phyloP scores from a whole-genome alignment of 148 eudicot genomes.

The Diospyros lotus region DNA sequence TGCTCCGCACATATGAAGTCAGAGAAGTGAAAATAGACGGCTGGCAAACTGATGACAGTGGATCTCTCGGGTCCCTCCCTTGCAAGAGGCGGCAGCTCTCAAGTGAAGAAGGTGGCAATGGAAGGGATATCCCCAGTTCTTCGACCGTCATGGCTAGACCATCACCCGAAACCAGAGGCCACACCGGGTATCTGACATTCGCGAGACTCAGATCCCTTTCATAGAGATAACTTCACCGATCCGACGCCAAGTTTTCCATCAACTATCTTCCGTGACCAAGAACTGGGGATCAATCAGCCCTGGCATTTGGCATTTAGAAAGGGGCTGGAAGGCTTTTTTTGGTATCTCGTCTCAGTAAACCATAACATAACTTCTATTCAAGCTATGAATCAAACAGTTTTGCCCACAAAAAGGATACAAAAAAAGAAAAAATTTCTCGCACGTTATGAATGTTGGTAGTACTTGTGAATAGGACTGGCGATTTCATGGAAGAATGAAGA shows the following conservation, averaged over 20 bases:
- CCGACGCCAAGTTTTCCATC: not conserved
- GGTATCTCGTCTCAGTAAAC: too few species aligned
- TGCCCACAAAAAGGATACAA: too few species aligned
- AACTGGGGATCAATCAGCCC: too few species aligned
- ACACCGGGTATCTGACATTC: conserved; percentile 90
- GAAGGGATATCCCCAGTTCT: conserved; percentile 37
- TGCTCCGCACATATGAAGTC: conserved; percentile 72
- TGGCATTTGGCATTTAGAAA: too few species aligned
- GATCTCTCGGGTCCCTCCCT: conserved; percentile 38
- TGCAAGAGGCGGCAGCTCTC: conserved; percentile 66
- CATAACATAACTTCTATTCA: too few species aligned
- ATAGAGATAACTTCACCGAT: not conserved
- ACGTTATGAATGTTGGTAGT: too few species aligned
- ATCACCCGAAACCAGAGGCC: conserved; percentile 72
- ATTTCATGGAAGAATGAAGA: too few species aligned
- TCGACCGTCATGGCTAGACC: conserved; percentile 59
- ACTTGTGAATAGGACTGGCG: too few species aligned
- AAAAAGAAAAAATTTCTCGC: too few species aligned
- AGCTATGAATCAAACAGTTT: too few species aligned
- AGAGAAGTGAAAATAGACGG: conserved; percentile 47
- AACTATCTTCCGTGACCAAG: too few species aligned
- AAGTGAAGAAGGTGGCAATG: conserved; percentile 29
- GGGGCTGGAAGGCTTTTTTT: too few species aligned
- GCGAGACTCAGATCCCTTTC: conserved; percentile 61
- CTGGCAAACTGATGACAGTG: conserved; percentile 33